These are phyloP conservation scores for Hygrophorus russula DNA, from an alignment of 768 basidiomycete genomes.

Conservation along the genomic window DNA sequence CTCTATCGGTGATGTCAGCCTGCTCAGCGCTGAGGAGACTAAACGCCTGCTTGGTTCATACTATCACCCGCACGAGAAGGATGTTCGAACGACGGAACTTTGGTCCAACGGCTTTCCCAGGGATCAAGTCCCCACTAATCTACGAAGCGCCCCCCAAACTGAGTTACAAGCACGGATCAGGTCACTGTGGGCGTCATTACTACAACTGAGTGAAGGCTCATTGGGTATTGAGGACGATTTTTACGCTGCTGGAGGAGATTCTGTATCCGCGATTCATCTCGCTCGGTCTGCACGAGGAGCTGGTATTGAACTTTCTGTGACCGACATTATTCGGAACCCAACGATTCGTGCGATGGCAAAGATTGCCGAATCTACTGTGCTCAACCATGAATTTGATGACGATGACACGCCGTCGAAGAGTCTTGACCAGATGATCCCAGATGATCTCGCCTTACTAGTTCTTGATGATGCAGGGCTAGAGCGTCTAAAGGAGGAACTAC, in stretches of 20 bases:
- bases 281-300: background rate
- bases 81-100: background rate
- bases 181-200: background rate
- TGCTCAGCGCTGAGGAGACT: background rate
- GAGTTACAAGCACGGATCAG: background rate
- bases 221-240: slow-evolving; percentile 2
- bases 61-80: background rate
- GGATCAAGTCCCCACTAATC: too few species aligned
- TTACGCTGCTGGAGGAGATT: background rate
- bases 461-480: background rate
- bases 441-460: background rate
- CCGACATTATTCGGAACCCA: slow-evolving; percentile 1
- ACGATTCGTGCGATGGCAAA: slow-evolving; percentile 2
- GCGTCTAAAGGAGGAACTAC: background rate
- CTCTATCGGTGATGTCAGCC: background rate
- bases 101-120: too few species aligned
- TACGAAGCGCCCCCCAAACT: background rate
- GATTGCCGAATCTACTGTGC: background rate
- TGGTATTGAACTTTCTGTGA: background rate
- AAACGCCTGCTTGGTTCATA: background rate
- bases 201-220: background rate
- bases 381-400: slow-evolving; percentile 1
- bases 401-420: background rate
- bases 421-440: background rate
- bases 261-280: slow-evolving; percentile 1